Evolutionary conservation across 306 rosid genomes (phyloP), one percentile per base, ranked within the genome.

Genomic region (Rosa persica): DNA sequence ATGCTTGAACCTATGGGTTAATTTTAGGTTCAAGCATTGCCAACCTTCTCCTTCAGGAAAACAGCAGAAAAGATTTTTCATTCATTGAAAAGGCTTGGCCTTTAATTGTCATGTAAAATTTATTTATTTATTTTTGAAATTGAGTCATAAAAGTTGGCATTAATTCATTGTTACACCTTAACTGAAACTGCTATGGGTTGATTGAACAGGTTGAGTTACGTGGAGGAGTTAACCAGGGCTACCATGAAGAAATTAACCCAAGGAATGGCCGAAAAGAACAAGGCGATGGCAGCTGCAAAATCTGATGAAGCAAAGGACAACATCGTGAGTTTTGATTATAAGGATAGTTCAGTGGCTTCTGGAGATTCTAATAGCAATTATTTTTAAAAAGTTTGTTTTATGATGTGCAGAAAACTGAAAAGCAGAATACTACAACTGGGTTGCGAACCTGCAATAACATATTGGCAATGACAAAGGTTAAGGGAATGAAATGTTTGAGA

Each of bases 221-320:
- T 90, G 57, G 97, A 93, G 87, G 99, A 90, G 88, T 87, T 91
- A 75, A 90, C 98, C 76, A 89, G 94, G 79, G 96, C 97, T 46
- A 93, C 99, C 43, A 89, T 91, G 85, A 96, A 89, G 93, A 96
- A 96, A 79, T 87, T 96, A 84, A 96, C 98, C 70, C 99, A 96
- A 79, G 99, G 98, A 84, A 91, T 93, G 98, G 96, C 91, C 66
- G 96, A 90, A 82, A 91, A 89, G 85, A 95, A 88, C 85, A 93
- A 93, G 87, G 89, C 98, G 22, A 88, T 96, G 97, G 92, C 98
- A 43, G 87, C 89, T 77, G 99, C 99, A 79, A 96, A 93, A 86
- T 87, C 99, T 64, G 92, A 93, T 13, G 98, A 96, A 84, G 99
- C 91, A 36, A 96, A 93, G 87, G 87, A 88, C 75, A 86, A 52